Evolutionary conservation across 306 rosid species (phyloP).

Genomic region (Quercus variabilis): DNA sequence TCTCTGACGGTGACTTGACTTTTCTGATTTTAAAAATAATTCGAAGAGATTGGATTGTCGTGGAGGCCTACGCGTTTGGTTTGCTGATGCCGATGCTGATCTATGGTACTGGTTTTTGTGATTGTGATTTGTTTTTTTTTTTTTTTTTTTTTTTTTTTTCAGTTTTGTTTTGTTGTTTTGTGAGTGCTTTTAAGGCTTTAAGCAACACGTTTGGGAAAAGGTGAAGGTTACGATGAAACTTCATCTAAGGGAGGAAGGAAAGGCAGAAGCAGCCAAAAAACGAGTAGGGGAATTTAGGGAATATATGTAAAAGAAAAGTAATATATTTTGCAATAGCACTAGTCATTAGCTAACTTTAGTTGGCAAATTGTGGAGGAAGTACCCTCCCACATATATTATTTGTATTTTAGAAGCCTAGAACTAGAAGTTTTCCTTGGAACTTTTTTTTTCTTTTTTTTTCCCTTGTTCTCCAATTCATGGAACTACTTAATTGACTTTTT

Average conservation of each 20-base stretch:
- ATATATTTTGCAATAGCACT: too few species aligned
- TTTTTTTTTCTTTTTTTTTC: too few species aligned
- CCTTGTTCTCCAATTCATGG: too few species aligned
- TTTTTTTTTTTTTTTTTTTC: rapidly evolving
- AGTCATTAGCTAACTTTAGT: too few species aligned
- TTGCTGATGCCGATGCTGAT: not conserved
- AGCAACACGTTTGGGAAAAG: slow-evolving; percentile 12
- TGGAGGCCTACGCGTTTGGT: slow-evolving; percentile 36
- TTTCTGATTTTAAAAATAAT: not conserved
- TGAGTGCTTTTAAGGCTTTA: too few species aligned
- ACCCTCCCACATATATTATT: too few species aligned
- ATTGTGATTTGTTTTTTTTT: not conserved
- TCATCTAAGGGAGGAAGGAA: not conserved
- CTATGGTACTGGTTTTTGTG: not conserved
- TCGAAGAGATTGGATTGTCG: not conserved
- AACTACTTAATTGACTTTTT: too few species aligned
- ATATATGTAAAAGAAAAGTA: not conserved
- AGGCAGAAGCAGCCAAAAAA: not conserved
- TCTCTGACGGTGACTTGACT: slow-evolving; percentile 52
- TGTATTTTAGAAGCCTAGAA: too few species aligned
- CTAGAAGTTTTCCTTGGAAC: too few species aligned
- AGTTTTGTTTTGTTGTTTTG: not conserved
- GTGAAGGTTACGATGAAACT: slow-evolving; percentile 14
- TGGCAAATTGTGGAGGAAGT: too few species aligned
- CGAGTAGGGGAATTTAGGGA: not conserved